phyloP scores from a whole-genome alignment of 768 basidiomycete species.

The Trametes coccinea region DNA sequence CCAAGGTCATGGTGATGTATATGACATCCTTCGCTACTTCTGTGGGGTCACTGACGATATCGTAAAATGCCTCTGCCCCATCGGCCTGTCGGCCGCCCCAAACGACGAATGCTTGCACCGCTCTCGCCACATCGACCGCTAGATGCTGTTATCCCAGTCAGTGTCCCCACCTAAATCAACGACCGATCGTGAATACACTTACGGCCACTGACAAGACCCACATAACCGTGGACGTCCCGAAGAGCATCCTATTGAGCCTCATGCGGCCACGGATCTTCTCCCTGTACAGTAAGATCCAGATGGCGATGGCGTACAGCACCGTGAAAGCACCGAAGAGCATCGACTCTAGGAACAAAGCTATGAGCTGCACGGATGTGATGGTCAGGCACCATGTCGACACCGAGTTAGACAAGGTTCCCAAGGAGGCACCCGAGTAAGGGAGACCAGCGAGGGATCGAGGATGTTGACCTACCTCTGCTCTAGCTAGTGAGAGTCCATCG shows the following conservation, averaged over 20 bases:
- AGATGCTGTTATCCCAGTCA: slow-evolving; percentile 4
- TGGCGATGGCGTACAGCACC: slow-evolving; percentile 1
- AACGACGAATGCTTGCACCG: slow-evolving; percentile 8
- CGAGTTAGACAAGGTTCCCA: not conserved
- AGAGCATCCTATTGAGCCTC: not conserved
- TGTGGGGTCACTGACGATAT: slow-evolving; percentile 3
- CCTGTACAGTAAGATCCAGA: slow-evolving; percentile 6
- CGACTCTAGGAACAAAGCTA: slow-evolving; percentile 4
- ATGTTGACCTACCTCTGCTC: not conserved
- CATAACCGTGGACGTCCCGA: not conserved
- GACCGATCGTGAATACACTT: not conserved
- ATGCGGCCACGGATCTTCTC: not conserved
- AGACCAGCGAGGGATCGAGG: not conserved
- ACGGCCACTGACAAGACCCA: slow-evolving; percentile 3
- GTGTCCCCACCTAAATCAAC: not conserved
- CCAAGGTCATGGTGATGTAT: slow-evolving; percentile 13
- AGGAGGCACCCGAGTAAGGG: not conserved
- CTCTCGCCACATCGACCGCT: not conserved
- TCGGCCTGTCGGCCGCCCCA: slow-evolving; percentile 5
- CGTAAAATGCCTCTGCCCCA: slow-evolving; percentile 2
- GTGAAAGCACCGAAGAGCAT: slow-evolving; percentile 7
- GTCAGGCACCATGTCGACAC: not conserved
- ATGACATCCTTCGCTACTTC: slow-evolving; percentile 9
- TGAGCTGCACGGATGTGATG: not conserved
- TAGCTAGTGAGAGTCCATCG: not conserved